These are phyloP conservation scores for Penicillium janthinellum DNA, from an alignment of 2,329 filamentous ascomycete genomes.

Conservation along the genomic window DNA sequence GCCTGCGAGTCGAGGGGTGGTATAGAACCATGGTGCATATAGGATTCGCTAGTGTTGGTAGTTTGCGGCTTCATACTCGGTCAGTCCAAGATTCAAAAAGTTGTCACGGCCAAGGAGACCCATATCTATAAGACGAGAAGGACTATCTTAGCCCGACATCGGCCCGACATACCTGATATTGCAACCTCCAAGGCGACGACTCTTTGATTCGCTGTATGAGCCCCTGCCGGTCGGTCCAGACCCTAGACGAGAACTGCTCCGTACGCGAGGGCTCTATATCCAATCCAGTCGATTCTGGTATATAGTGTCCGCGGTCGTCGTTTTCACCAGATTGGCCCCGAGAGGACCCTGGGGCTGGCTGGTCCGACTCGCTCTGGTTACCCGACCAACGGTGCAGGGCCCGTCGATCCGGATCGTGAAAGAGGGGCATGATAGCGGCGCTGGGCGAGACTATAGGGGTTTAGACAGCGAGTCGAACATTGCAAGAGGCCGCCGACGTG, in stretches of 20 bases:
- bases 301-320: conserved; percentile 5
- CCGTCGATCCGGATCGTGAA: conserved; percentile 38
- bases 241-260: conserved; percentile 19
- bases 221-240: conserved; percentile 64
- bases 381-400: conserved; percentile 31
- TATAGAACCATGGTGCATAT: conserved; percentile 30
- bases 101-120: background rate
- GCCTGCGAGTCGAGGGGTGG: conserved; percentile 19
- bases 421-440: conserved; percentile 38
- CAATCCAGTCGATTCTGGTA: conserved; percentile 18
- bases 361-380: conserved; percentile 19
- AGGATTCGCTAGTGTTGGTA: conserved; percentile 5
- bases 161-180: conserved; percentile 55
- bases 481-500: conserved; percentile 25
- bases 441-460: conserved; percentile 17
- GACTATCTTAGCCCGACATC: background rate
- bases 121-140: background rate
- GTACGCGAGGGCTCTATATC: conserved; percentile 19
- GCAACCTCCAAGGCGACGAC: conserved; percentile 72
- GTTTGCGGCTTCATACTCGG: conserved; percentile 12
- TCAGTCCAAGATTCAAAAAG: conserved; percentile 5
- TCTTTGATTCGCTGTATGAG: conserved; percentile 86
- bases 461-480: conserved; percentile 26
- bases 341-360: conserved; percentile 17
- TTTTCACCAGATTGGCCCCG: conserved; percentile 18